Evolutionary conservation across 257 asterid species (phyloP), one percentile per base, ranked within the genome.

Genomic region (Solanum habrochaites): DNA sequence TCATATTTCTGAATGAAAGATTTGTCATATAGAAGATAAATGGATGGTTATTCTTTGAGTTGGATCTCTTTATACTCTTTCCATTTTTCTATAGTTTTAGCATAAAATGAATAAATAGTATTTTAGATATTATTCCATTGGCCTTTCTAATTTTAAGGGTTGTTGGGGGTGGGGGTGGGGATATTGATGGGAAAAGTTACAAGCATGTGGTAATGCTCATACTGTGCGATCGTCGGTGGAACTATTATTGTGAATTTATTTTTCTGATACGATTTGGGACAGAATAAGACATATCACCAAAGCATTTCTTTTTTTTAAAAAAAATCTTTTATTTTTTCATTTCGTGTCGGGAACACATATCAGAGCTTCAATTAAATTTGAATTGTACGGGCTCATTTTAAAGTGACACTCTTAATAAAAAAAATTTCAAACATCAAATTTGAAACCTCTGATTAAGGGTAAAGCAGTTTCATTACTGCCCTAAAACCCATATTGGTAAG

Each of bases 391-490:
- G 0, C 3, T 8, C 0, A 49, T 49, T 15, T 15, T 20, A 21
- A 23, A 0, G 3, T 49, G 3, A 15, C 1, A 3, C 9, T 49
- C 8, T 3, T 18, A 49, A 15, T 8, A 49, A 15, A 3, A 31
- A 3, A 3, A 3, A 3, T 31, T 31, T 0, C 8, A 49, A 0
- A 7, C 5, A 8, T 49, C 3, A 0, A 49, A 49, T 0, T 0
- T 1, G 23, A 49, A 0, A 49, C 8, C 23, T 49, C 1, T 49
- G 21, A 3, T 49, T 49, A 15, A 49, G 9, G 23, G 23, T 15
- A 3, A 6, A 49, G 0, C 60, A 49, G 0, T 49, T 0, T 1
- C 3, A 49, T 3, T 0, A 15, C 56, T 45, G 1, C 7, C 13
- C 7, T 16, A 45, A 8, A 49, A 5, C 21, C 3, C 21, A 49